Evolutionary conservation across 495 filamentous ascomycete genomes (phyloP).

Genomic region (Astrothelium macrocarpum): DNA sequence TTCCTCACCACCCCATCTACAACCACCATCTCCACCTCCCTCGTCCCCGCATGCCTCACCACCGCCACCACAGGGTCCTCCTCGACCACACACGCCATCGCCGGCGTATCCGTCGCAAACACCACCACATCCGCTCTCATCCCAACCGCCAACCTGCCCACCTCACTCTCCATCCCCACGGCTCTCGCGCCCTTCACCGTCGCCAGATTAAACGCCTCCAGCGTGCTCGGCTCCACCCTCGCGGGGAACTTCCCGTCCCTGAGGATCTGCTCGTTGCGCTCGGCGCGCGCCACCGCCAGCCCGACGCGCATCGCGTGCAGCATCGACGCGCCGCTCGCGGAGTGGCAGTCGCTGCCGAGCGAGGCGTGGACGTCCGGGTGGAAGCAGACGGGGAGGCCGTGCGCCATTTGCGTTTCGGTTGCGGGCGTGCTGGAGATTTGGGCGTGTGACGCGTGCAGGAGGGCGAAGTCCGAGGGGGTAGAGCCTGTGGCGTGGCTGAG

Average conservation of each 20-base stretch:
- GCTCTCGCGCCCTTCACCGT: slow-evolving; percentile 41
- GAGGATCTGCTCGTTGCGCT: slow-evolving; percentile 14
- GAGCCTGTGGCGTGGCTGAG: slow-evolving; percentile 32
- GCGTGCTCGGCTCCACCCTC: slow-evolving; percentile 30
- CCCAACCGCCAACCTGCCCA: slow-evolving; percentile 37
- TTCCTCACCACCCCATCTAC: slow-evolving; percentile 39
- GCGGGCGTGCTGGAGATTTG: slow-evolving; percentile 18
- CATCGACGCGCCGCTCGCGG: slow-evolving; percentile 33
- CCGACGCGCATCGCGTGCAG: slow-evolving; percentile 37
- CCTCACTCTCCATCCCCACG: slow-evolving; percentile 12
- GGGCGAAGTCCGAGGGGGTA: slow-evolving; percentile 22
- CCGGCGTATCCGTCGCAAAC: slow-evolving; percentile 35
- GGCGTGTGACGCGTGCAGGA: slow-evolving; percentile 13
- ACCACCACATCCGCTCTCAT: slow-evolving; percentile 41
- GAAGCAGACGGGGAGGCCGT: not conserved
- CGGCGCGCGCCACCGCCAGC: slow-evolving; percentile 33
- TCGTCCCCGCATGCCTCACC: slow-evolving; percentile 36
- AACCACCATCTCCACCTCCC: slow-evolving; percentile 42
- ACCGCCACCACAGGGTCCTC: slow-evolving; percentile 39
- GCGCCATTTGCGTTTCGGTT: slow-evolving; percentile 20
- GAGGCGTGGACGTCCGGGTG: slow-evolving; percentile 10
- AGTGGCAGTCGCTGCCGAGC: slow-evolving; percentile 43
- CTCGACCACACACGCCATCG: slow-evolving; percentile 36
- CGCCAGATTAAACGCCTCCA: slow-evolving; percentile 40
- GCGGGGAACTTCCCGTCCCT: slow-evolving; percentile 22